Conservation (phyloP, 306 rosid species). For the Hylodesmum podocarpum region DNA sequence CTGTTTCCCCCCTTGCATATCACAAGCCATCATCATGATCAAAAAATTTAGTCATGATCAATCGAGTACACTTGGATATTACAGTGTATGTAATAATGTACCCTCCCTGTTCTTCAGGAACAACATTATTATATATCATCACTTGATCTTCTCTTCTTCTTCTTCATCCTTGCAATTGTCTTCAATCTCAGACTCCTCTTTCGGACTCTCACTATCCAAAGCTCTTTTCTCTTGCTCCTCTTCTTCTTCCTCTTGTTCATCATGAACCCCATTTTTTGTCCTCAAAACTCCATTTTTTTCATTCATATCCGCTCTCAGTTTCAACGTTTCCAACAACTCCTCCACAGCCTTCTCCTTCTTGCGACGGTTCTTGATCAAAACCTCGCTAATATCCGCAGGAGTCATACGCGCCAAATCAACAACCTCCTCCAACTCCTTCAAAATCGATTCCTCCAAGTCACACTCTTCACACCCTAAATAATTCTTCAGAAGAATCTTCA, state of each 20-base stretch:
- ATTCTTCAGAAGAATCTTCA: conserved; percentile 76
- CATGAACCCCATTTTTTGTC: conserved; percentile 8
- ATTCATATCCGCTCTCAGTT: conserved; percentile 54
- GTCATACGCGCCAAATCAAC: conserved; percentile 75
- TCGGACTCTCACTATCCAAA: conserved; percentile 88
- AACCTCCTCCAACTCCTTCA: conserved; percentile 49
- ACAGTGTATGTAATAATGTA: background rate
- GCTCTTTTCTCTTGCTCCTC: conserved; percentile 94
- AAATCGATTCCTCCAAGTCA: conserved; percentile 27
- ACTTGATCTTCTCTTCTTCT: conserved; percentile 37
- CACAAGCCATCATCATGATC: background rate
- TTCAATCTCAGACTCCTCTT: conserved; percentile 53
- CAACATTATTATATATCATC: background rate
- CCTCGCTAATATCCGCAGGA: conserved; percentile 94
- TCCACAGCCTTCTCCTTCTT: conserved; percentile 50
- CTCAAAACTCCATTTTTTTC: conserved; percentile 34
- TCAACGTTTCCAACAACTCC: conserved; percentile 64
- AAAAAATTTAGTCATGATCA: background rate
- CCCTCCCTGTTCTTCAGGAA: background rate
- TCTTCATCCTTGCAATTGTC: conserved; percentile 50
- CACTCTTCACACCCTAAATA: conserved; percentile 56
- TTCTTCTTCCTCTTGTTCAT: conserved; percentile 38
- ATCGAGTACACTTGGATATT: conserved; percentile 12
- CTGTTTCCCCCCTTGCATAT: conserved; percentile 13
- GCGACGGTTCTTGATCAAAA: conserved; percentile 77